Percentiles rank a stretch among this genome's conserved stretches.
Conservation (phyloP, 2,329 filamentous ascomycete species). For the Microdochium bolleyi region DNA sequence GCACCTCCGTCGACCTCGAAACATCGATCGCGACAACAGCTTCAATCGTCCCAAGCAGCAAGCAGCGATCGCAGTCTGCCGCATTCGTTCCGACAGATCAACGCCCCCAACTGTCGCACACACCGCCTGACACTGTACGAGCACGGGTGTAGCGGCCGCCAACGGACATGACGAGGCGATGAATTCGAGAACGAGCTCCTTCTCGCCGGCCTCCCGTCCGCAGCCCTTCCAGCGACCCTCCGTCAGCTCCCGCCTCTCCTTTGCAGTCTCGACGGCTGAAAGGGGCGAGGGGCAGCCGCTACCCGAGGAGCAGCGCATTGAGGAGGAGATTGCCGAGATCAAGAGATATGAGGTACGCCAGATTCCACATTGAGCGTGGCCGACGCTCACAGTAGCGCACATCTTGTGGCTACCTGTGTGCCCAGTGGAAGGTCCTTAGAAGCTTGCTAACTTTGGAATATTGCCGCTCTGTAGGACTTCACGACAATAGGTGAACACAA, state of each 20-base stretch:
- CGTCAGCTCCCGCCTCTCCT: slow-evolving; percentile 58
- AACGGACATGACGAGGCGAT: slow-evolving; percentile 30
- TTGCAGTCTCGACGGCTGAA: slow-evolving; percentile 58
- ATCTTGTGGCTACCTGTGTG: background rate
- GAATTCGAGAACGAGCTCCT: slow-evolving; percentile 46
- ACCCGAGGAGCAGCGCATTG: slow-evolving; percentile 62
- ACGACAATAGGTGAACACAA: slow-evolving; percentile 70
- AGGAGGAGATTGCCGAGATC: slow-evolving; percentile 95
- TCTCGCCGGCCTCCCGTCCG: slow-evolving; percentile 37
- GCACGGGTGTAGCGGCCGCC: slow-evolving; percentile 19
- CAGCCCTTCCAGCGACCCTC: slow-evolving; percentile 41
- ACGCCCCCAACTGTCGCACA: background rate
- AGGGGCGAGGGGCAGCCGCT: slow-evolving; percentile 46
- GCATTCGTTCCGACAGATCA: background rate
- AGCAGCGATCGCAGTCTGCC: too few relatives aligned
- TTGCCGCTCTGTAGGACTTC: slow-evolving; percentile 57
- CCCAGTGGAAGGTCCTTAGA: background rate
- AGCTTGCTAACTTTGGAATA: slow-evolving; percentile 3
- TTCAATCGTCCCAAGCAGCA: too few relatives aligned
- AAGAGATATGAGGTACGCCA: slow-evolving; percentile 76
- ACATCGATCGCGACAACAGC: too few relatives aligned
- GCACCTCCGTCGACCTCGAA: too few relatives aligned
- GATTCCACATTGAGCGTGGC: background rate
- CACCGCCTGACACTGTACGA: background rate
- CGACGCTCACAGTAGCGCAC: background rate